These are phyloP conservation scores for Ceratocystis destructans DNA, from an alignment of 2,329 filamentous ascomycete genomes.

Conservation along the genomic window DNA sequence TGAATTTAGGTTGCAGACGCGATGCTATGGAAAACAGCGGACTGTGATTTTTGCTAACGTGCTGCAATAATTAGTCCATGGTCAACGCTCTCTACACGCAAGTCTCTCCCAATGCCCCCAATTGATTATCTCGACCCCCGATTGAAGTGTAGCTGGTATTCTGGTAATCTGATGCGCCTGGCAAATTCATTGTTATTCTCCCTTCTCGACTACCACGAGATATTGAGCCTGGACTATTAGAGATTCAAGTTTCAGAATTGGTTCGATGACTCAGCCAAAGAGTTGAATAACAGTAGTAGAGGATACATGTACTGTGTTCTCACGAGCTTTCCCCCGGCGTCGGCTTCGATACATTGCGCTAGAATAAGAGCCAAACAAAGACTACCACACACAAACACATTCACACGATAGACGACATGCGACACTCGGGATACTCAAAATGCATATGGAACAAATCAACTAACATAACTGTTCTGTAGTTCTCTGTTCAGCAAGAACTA, in stretches of 20 bases:
- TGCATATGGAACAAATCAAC: background rate
- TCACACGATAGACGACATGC: background rate
- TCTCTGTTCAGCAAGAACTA: constrained; percentile 74
- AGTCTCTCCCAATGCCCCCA: constrained; percentile 24
- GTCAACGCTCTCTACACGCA: constrained; percentile 46
- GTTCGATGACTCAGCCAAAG: background rate
- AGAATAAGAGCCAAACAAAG: background rate
- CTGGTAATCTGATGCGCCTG: background rate
- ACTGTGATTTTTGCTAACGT: constrained; percentile 7
- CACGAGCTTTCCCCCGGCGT: background rate
- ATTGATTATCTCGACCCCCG: background rate
- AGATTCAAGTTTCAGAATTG: background rate
- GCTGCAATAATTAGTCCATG: constrained; percentile 25
- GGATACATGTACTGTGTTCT: background rate
- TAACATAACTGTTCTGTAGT: constrained; percentile 35
- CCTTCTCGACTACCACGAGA: background rate
- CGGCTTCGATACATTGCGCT: background rate
- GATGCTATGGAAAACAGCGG: background rate
- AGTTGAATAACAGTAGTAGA: background rate
- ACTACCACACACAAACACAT: background rate
- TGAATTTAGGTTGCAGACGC: background rate
- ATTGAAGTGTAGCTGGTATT: background rate
- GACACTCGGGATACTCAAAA: background rate
- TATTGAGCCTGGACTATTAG: background rate
- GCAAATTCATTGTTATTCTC: background rate